Base-by-base conservation (phyloP, 768 basidiomycete species). In the Suillus brevipes region DNA sequence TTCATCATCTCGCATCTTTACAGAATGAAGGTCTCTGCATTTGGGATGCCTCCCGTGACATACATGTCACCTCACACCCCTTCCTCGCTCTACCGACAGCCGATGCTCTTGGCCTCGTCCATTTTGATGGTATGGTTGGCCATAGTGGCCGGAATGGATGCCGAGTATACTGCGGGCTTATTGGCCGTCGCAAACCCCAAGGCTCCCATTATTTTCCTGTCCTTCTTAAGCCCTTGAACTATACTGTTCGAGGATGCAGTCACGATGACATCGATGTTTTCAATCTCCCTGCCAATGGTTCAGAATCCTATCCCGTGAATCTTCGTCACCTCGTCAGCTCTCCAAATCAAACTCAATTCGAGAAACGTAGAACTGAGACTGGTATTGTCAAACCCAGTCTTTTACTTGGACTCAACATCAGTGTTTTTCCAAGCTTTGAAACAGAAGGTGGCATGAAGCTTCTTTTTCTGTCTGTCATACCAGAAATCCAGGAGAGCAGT, bases 131-230 rank as follows among this genome's bases (percentile, higher is more conserved):
- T 0, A 66, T 74, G 45, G 74, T 79, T 16, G 76, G 79, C 0
- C 78, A 80, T 55, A 65, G 73, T 9, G 74, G 78, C 1, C 65
- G 69, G 13, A 70, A 72, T 34, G 79, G 76, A 0, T 85, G 84
- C 61, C 71, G 70, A 0, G 9, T 77, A 0, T 75, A 70, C 52
- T 83, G 81, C 64, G 47, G 63, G 0, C 7, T 75, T 4, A 43
- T n/a, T 4, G 78, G 80, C 0, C 71, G 76, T 0, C 69, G 63
- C 5, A 79, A 78, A 59, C 64, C 68, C 2, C 59, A 64, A 65
- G 68, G 57, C 0, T 28, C 64, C 0, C 72, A 70, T 23, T 81
- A 82, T 55, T 82, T 78, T 65, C 77, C 78, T 0, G 79, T 68
- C 0, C 63, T 68, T 7, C 61, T 74, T 0, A 65, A 68, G 13